Evolutionary conservation across 208 protist genomes (phyloP).

Genomic region (Balamuthia mandrillaris): DNA sequence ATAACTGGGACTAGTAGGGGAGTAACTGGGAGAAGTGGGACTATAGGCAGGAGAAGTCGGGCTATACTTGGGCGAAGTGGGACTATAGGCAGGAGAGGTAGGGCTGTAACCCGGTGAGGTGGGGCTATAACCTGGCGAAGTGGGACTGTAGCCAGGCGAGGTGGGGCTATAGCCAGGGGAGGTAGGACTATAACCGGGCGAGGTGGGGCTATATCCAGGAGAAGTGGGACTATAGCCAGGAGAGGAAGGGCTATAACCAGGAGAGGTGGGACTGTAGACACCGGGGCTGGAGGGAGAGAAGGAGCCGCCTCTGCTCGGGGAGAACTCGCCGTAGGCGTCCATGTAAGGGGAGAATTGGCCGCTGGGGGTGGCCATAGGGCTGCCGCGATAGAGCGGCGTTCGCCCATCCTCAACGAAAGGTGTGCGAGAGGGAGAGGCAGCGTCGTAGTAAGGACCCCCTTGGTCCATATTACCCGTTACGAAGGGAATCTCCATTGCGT

Average conservation of each 20-base stretch:
- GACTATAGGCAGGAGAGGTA: conserved; percentile 69
- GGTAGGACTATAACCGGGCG: conserved; percentile 72
- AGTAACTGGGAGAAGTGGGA: conserved; percentile 72
- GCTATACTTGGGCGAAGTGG: conserved; percentile 71
- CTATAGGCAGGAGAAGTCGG: conserved; percentile 73
- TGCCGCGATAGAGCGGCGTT: neutral
- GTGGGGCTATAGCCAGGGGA: conserved; percentile 75
- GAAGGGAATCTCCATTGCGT: neutral
- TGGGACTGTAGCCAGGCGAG: conserved; percentile 74
- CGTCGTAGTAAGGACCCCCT: too few species aligned
- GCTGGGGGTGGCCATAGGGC: neutral
- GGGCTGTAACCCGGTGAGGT: conserved; percentile 73
- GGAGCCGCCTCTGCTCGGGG: conserved; percentile 42
- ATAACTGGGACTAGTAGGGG: conserved; percentile 60
- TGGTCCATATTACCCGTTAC: too few species aligned
- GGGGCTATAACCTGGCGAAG: conserved; percentile 70
- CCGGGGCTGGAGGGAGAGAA: conserved; percentile 66
- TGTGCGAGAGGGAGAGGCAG: too few species aligned
- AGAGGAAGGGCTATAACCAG: conserved; percentile 74
- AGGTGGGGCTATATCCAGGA: conserved; percentile 75
- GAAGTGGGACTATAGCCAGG: conserved; percentile 67
- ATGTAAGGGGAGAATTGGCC: neutral
- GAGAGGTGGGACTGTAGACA: conserved; percentile 65
- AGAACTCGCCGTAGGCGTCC: conserved; percentile 24
- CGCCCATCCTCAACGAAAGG: neutral